phyloP scores from a whole-genome alignment of 2,329 filamentous ascomycete genomes.

The Talaromyces islandicus region DNA sequence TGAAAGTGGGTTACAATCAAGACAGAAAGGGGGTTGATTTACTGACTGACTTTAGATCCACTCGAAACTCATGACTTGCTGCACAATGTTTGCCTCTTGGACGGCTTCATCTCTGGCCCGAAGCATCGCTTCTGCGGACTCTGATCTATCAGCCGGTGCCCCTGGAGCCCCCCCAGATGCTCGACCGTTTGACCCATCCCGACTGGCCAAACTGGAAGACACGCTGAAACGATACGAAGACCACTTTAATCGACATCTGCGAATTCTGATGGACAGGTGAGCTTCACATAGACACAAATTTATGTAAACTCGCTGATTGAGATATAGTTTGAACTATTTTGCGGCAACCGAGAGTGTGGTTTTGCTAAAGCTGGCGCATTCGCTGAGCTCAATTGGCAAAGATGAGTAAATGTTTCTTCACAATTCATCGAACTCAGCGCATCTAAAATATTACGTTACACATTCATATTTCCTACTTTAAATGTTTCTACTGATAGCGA shows the following conservation, averaged over 20 bases:
- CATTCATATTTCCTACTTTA: not conserved
- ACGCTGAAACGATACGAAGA: constrained; percentile 87
- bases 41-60: constrained; percentile 63
- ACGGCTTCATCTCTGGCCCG: constrained; percentile 73
- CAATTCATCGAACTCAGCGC: not conserved
- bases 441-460: not conserved
- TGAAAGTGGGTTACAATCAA: constrained; percentile 59
- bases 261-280: constrained; percentile 81
- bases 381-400: constrained; percentile 36
- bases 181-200: constrained; percentile 51
- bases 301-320: not conserved
- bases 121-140: constrained; percentile 76
- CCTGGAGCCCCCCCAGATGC: constrained; percentile 24
- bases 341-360: constrained; percentile 96
- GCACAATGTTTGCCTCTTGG: constrained; percentile 87
- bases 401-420: constrained; percentile 24
- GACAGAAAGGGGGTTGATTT: not conserved
- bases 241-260: constrained; percentile 85
- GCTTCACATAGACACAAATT: constrained; percentile 4
- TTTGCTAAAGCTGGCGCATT: constrained; percentile 64
- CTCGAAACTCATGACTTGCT: constrained; percentile 93
- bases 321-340: constrained; percentile 70
- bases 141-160: constrained; percentile 54
- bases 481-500: not conserved
- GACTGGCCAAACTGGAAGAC: constrained; percentile 73